A percentile compares a stretch with the other conserved stretches of the same genome.
Evolutionary conservation across 768 basidiomycete genomes (phyloP).

Genomic region (Rhizopogon salebrosus): DNA sequence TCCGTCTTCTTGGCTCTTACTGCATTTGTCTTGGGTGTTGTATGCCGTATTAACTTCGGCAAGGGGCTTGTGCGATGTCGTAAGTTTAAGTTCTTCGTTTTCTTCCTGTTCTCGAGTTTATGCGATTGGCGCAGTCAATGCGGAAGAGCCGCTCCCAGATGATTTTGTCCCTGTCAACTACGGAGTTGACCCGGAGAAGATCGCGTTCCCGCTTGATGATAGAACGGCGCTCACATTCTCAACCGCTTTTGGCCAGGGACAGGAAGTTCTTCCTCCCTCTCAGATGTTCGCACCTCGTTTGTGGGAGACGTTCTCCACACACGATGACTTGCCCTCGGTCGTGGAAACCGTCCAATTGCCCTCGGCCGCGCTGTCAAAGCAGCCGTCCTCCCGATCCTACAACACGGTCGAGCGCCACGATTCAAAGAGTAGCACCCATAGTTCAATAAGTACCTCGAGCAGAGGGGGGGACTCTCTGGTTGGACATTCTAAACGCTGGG

Average conservation of each 20-base stretch:
- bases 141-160: conserved; percentile 44
- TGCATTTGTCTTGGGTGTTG: conserved; percentile 55
- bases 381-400: conserved; percentile 21
- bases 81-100: conserved; percentile 30
- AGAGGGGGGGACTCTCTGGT: not conserved
- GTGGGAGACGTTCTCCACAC: conserved; percentile 17
- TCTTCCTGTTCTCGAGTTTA: conserved; percentile 1
- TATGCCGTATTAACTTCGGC: conserved; percentile 73
- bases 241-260: conserved; percentile 27
- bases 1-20: conserved; percentile 54
- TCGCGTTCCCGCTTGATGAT: conserved; percentile 54
- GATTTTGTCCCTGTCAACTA: conserved; percentile 30
- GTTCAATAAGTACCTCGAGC: conserved; percentile 7
- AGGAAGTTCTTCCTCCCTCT: conserved; percentile 30
- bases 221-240: conserved; percentile 53
- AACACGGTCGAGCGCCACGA: conserved; percentile 14
- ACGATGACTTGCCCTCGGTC: not conserved
- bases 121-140: conserved; percentile 39
- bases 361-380: conserved; percentile 31
- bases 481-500: conserved; percentile 20
- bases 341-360: conserved; percentile 18
- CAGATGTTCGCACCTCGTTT: conserved; percentile 32
- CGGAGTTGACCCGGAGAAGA: conserved; percentile 44
- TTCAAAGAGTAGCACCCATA: conserved; percentile 2
- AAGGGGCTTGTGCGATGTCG: conserved; percentile 66